These are phyloP conservation scores for Plasmodium adleri DNA, from an alignment of 169 alveolate genomes.

Conservation along the genomic window DNA sequence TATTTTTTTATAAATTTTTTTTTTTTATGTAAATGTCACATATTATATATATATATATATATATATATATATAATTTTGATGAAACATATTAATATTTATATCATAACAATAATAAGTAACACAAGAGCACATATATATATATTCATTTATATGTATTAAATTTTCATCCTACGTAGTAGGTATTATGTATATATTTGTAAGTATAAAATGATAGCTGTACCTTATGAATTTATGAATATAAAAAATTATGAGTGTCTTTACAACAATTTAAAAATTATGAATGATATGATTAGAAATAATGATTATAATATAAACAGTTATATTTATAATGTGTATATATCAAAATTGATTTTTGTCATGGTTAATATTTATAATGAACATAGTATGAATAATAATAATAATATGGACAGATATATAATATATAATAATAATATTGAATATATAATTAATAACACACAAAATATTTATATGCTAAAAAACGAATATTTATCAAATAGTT, in stretches of 20 bases:
- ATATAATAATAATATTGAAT: too few species aligned
- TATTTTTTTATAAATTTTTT: too few species aligned
- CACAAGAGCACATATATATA: neutral
- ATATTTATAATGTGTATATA: neutral
- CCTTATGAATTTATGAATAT: slow-evolving; percentile 1
- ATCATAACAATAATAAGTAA: too few species aligned
- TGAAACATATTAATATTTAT: neutral
- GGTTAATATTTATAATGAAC: neutral
- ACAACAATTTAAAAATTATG: neutral
- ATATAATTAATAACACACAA: too few species aligned
- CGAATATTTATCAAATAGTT: too few species aligned
- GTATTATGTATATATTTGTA: neutral
- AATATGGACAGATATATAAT: too few species aligned
- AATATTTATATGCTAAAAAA: too few species aligned
- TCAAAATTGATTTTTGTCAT: neutral
- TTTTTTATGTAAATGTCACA: neutral
- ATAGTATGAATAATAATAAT: neutral
- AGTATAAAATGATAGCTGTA: slow-evolving; percentile 14
- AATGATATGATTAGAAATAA: slow-evolving; percentile 1
- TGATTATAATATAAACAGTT: neutral
- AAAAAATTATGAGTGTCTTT: slow-evolving; percentile 7
- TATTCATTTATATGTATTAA: slow-evolving; percentile 11
- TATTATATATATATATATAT: slow-evolving; percentile 4
- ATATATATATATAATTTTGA: neutral
- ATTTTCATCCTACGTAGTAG: too few species aligned